Conservation (phyloP, 2,329 filamentous ascomycete species). For the Talaromyces marneffei region DNA sequence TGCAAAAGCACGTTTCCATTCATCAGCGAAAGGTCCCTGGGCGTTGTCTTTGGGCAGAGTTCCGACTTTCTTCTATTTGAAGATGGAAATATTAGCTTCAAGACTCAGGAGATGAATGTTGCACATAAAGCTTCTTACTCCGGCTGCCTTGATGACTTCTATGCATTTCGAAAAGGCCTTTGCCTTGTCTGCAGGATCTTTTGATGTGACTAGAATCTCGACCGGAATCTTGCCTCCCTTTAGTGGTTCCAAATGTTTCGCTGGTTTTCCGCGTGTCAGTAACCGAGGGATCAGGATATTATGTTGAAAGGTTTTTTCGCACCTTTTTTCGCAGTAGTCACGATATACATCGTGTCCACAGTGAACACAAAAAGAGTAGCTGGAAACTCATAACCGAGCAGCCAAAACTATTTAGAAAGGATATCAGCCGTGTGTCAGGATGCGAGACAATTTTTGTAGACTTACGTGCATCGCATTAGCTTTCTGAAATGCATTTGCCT, state of each 20-base stretch:
- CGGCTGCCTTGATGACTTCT: slow-evolving; percentile 79
- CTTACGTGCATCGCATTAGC: slow-evolving; percentile 91
- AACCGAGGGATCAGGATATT: background rate
- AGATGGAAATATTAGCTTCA: background rate
- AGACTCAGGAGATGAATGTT: background rate
- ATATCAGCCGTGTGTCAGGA: slow-evolving; percentile 11
- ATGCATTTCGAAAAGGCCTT: slow-evolving; percentile 81
- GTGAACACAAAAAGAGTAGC: slow-evolving; percentile 93
- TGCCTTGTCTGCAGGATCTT: slow-evolving; percentile 84
- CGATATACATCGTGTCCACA: slow-evolving; percentile 76
- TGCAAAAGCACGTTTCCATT: slow-evolving; percentile 82
- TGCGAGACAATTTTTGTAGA: slow-evolving; percentile 7
- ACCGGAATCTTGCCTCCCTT: slow-evolving; percentile 89
- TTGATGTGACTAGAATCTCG: slow-evolving; percentile 85
- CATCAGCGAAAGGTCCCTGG: slow-evolving; percentile 83
- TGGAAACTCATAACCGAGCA: slow-evolving; percentile 96
- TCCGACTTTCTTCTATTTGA: slow-evolving; percentile 76
- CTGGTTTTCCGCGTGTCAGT: slow-evolving; percentile 41
- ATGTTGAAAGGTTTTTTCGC: slow-evolving; percentile 16
- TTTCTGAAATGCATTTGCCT: slow-evolving; percentile 82
- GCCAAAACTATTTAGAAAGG: slow-evolving; percentile 68
- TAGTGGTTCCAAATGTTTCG: slow-evolving; percentile 85
- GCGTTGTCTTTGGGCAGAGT: slow-evolving; percentile 78
- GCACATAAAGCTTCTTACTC: slow-evolving; percentile 51
- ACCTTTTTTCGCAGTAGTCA: slow-evolving; percentile 98